Conservation (phyloP, 2,329 filamentous ascomycete genomes). For the Phyllosticta citriasiana region DNA sequence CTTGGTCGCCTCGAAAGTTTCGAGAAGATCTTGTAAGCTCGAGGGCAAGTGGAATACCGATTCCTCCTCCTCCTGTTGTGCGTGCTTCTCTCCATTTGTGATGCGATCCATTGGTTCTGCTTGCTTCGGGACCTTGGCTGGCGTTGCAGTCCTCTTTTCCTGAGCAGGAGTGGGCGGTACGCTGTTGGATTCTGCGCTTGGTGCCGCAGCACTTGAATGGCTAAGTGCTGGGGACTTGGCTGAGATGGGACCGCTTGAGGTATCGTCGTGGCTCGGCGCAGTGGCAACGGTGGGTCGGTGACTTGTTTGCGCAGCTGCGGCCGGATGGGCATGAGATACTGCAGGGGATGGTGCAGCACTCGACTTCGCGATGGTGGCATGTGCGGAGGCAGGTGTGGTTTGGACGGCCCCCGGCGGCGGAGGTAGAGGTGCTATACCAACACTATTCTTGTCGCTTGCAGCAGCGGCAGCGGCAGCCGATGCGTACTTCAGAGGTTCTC, state of each 20-base stretch:
- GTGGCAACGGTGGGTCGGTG: conserved; percentile 27
- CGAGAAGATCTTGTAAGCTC: conserved; percentile 78
- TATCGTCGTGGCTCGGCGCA: conserved; percentile 29
- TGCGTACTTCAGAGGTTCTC: conserved; percentile 90
- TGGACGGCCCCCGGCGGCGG: conserved; percentile 60
- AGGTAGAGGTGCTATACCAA: conserved; percentile 87
- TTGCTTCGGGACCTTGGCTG: conserved; percentile 24
- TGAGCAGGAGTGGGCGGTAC: conserved; percentile 37
- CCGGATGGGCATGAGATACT: conserved; percentile 29
- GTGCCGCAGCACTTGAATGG: conserved; percentile 33
- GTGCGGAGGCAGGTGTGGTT: conserved; percentile 29
- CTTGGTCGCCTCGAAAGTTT: conserved; percentile 80
- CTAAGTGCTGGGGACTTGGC: conserved; percentile 44
- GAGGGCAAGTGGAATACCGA: conserved; percentile 89
- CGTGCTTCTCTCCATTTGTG: conserved; percentile 45
- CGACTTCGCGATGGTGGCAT: conserved; percentile 37
- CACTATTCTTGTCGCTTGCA: conserved; percentile 74
- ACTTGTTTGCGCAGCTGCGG: conserved; percentile 9
- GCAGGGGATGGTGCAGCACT: conserved; percentile 49
- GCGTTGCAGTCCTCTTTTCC: conserved; percentile 32
- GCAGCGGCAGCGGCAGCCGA: conserved; percentile 91
- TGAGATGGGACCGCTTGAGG: conserved; percentile 24
- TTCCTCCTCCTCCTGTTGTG: conserved; percentile 52
- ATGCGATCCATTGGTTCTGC: conserved; percentile 18
- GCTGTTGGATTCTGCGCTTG: conserved; percentile 29